phyloP scores from a whole-genome alignment of 768 basidiomycete species.

The Lactifluus echinatus region DNA sequence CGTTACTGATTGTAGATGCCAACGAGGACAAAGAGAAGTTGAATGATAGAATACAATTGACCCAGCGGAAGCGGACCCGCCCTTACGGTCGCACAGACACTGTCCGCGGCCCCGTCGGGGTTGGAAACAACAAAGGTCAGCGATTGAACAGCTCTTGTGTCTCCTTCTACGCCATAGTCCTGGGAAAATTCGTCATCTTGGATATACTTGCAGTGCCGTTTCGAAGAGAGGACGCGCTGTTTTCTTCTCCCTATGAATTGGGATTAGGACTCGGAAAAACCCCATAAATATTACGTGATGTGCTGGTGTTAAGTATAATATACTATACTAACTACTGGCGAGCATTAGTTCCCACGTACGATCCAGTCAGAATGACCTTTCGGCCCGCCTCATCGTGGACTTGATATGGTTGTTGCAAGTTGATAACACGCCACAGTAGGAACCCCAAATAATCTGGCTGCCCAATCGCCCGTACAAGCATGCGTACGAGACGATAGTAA shows the following conservation, averaged over 20 bases:
- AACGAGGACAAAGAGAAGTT: neutral
- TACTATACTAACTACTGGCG: no score
- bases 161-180: neutral
- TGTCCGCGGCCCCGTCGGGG: neutral
- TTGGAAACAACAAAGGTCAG: neutral
- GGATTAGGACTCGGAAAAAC: neutral
- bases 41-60: neutral
- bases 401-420: no score
- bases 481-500: no score
- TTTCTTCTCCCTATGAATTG: neutral
- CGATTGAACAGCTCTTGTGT: constrained; percentile 5
- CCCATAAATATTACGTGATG: no score
- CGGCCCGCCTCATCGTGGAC: no score
- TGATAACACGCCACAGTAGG: no score
- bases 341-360: no score
- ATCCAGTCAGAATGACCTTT: no score
- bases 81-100: neutral
- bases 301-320: no score
- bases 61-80: neutral
- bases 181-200: neutral
- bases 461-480: no score
- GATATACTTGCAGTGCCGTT: neutral
- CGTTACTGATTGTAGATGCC: neutral
- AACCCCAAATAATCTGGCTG: no score
- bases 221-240: neutral